Conservation (phyloP, 2,329 filamentous ascomycete genomes). For the Hypocrella siamensis region DNA sequence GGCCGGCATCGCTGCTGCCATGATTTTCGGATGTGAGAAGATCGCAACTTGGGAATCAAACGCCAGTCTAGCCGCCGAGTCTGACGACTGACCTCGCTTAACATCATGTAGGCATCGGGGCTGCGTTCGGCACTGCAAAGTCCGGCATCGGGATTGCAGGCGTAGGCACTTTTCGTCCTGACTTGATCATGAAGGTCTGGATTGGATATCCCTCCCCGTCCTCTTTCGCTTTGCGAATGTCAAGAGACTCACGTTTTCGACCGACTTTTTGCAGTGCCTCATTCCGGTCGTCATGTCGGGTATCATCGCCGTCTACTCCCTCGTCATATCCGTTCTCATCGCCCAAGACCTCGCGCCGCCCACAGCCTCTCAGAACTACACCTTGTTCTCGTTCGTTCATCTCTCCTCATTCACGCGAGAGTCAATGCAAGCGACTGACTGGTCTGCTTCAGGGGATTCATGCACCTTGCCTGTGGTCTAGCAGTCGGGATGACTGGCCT, state of each 20-base stretch:
- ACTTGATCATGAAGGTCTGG: constrained; percentile 77
- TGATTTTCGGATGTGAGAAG: constrained; percentile 77
- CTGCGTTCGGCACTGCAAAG: constrained; percentile 78
- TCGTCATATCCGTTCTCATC: constrained; percentile 93
- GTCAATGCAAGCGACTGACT: background rate
- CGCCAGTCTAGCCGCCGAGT: background rate
- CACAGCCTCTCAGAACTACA: constrained; percentile 46
- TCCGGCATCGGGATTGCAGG: constrained; percentile 78
- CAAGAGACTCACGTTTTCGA: background rate
- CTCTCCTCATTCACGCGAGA: background rate
- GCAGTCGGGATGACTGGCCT: constrained; percentile 86
- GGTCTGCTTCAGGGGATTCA: constrained; percentile 49
- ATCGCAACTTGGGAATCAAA: too few species aligned
- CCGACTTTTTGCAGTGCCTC: constrained; percentile 47
- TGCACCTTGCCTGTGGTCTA: constrained; percentile 83
- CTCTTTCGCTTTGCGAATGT: background rate
- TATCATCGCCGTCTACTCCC: constrained; percentile 95
- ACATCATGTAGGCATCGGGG: constrained; percentile 40
- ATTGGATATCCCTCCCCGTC: too few species aligned
- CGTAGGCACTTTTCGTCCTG: constrained; percentile 69
- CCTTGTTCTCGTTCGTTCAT: constrained; percentile 58
- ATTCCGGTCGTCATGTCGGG: constrained; percentile 96
- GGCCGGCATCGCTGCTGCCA: constrained; percentile 66
- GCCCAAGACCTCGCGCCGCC: constrained; percentile 73
- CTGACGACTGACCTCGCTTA: constrained; percentile 5